Base-by-base conservation (phyloP, 2,329 filamentous ascomycete species). In the Metarhizium anisopliae region DNA sequence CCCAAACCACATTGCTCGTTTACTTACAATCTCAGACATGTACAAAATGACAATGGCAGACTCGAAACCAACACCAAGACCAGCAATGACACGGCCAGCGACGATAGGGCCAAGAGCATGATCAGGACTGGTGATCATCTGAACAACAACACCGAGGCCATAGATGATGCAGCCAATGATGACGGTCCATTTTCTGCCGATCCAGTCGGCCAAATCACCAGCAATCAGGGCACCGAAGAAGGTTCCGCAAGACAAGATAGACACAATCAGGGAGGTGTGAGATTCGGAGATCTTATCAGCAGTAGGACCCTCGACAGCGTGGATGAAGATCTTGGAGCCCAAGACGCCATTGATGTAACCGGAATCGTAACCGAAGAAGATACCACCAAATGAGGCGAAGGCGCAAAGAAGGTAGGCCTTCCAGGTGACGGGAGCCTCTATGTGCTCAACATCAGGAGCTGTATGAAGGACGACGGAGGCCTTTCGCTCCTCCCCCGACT, bases 11-110 rank as follows among this genome's bases (percentile, higher is more conserved):
- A 16, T 30, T 4, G 20, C 16, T 4, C 6, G 13, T 49, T 29
- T 6, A 72, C 69, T 75, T 71, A 77, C 77, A 67, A 92, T 89
- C 74, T 92, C 89, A 51, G 86, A 90, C 89, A 94, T 93, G 81
- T 94, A 92, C 59, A 91, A 77, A 67, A 91, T 89, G 70, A 91
- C 84, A 64, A 90, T 84, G 64, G 88, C 86, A 8, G 86, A 90
- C 62, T 89, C 86, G 68, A 90, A 90, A 67, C 88, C 89, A 64
- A 91, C 87, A 77, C 89, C 89, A 56, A 90, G 69, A 69, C 89
- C 89, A 51, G 87, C 85, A 63, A 93, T 73, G 56, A 91, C 73
- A 78, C 88, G 87, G 68, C 89, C 89, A 56, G 82, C 80, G 25
- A 89, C 85, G 58, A 91, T 83, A 59, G 83, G 76, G 56, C 77